Conservation (phyloP, 495 filamentous ascomycete species). For the Trichoderma asperelloides region DNA sequence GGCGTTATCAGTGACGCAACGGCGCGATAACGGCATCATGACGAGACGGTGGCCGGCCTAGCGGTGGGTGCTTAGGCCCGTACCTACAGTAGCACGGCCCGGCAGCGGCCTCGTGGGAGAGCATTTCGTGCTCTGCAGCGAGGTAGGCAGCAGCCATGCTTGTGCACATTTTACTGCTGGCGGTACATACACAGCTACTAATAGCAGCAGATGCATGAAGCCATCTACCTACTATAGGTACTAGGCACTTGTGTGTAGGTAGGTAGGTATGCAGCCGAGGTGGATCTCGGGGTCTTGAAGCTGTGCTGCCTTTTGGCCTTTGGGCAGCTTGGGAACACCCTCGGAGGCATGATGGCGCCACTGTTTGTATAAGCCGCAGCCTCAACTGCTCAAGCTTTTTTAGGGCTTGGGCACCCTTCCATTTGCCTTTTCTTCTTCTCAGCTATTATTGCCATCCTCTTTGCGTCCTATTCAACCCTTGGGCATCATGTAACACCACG, state of each 20-base stretch:
- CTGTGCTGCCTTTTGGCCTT: neutral
- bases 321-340: neutral
- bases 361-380: neutral
- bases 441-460: neutral
- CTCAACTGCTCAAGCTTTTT: too few species aligned
- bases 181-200: neutral
- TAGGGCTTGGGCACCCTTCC: neutral
- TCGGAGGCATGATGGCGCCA: too few species aligned
- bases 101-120: too few species aligned
- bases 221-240: too few species aligned
- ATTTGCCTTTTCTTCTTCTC: neutral
- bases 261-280: too few species aligned
- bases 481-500: neutral
- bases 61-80: too few species aligned
- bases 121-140: too few species aligned
- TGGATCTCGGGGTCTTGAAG: too few species aligned
- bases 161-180: too few species aligned
- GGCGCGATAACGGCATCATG: constrained; percentile 17
- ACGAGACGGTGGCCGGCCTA: neutral
- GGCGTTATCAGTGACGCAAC: constrained; percentile 30
- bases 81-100: too few species aligned
- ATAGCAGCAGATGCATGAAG: neutral
- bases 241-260: too few species aligned
- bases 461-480: neutral
- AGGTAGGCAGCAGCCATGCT: too few species aligned